Base-by-base conservation (phyloP, 352 stramenopile genomes). In the Phytopythium vexans region DNA sequence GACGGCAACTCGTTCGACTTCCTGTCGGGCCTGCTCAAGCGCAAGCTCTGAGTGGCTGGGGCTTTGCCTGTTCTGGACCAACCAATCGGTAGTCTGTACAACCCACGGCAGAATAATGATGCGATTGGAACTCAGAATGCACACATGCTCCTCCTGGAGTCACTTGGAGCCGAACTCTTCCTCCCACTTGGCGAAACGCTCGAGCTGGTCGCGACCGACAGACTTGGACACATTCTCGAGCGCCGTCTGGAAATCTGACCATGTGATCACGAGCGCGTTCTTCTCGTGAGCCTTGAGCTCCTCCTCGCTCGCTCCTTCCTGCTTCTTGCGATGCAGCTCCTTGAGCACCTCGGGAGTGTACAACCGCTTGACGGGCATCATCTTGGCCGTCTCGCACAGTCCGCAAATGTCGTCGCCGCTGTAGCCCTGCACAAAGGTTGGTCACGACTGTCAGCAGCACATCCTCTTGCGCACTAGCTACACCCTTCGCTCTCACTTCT, bases 1-100 rank as follows among this genome's bases (percentile, higher is more conserved):
- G 88, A 96, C 50, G 88, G 84, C 58, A 95, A 96, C 56, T 95
- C 84, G 51, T 89, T 96, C 43, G 86, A 96, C 64, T 94, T 96
- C 51, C 68, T 96, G 41, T 77, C 69, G 32, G 86, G 86, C 1
- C 69, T 95, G 58, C 66, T 95, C 50, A 94, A 90, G 63, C 83
- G 86, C 62, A 95, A 95, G 62, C 43, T 94, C 36, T 95, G 71
- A 47, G 38, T 27, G 21, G 21, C 21, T 27, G 21, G 8, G 21
- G 21, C 21, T 27, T 27, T 27, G 21, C 21, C 21, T 27, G 21
- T 27, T 27, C 21, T 27, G 21, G 21, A 27, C 21, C 21, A 27
- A 27, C 21, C 21, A 27, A 27, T 27, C 2, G 21, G 21, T 27
- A 27, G 21, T 27, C 21, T 27, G 21, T 27, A 27, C 21, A 27